Evolutionary conservation across 495 filamentous ascomycete species (phyloP).

Genomic region (Daldinia grandis): DNA sequence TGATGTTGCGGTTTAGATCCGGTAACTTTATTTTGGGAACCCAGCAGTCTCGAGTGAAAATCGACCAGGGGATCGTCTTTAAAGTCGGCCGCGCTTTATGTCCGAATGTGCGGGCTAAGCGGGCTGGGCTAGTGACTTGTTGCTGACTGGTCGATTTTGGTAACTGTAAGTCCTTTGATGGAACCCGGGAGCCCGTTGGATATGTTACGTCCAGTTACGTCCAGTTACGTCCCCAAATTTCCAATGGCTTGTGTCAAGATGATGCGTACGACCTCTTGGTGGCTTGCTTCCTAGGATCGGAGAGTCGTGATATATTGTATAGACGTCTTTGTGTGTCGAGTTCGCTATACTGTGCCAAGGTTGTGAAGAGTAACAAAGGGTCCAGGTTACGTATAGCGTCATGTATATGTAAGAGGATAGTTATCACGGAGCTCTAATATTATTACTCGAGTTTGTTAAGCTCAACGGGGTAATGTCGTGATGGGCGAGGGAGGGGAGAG

Average conservation of each 20-base stretch:
- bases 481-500: background rate
- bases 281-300: constrained; percentile 5
- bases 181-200: constrained; percentile 26
- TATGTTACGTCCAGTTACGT: constrained; percentile 15
- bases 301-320: background rate
- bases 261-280: constrained; percentile 32
- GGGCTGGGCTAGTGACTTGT: constrained; percentile 7
- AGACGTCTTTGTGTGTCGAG: background rate
- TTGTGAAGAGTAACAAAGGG: constrained; percentile 8
- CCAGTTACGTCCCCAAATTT: background rate
- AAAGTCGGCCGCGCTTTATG: constrained; percentile 44
- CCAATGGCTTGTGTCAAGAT: constrained; percentile 31
- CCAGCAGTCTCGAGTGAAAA: constrained; percentile 28
- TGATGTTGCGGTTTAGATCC: constrained; percentile 44
- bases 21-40: constrained; percentile 44
- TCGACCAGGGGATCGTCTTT: constrained; percentile 33
- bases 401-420: background rate
- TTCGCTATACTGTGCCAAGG: background rate
- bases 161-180: constrained; percentile 40
- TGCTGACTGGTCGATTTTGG: constrained; percentile 43
- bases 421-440: constrained; percentile 19
- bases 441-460: constrained; percentile 17
- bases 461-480: constrained; percentile 20
- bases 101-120: constrained; percentile 41
- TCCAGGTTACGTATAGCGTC: constrained; percentile 2